Evolutionary conservation across 805 yeast species (phyloP).

Genomic region (Wickerhamiella qilinensis): DNA sequence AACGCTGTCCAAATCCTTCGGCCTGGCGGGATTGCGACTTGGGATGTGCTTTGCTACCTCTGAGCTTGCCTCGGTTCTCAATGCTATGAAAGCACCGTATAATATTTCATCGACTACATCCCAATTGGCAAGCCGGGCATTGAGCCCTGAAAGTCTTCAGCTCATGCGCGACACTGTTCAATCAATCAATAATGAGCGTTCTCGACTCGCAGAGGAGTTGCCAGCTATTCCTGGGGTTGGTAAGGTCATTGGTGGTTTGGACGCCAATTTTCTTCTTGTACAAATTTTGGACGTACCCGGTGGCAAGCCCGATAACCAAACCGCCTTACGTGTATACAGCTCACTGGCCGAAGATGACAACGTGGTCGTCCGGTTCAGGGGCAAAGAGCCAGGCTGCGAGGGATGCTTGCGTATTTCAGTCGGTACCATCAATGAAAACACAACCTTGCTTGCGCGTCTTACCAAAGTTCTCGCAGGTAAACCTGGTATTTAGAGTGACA

Average conservation of each 20-base stretch:
- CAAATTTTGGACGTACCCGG: conserved; percentile 43
- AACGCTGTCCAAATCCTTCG: conserved; percentile 88
- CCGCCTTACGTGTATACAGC: conserved; percentile 53
- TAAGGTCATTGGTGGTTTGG: conserved; percentile 63
- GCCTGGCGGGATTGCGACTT: conserved; percentile 84
- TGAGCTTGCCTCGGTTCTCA: conserved; percentile 49
- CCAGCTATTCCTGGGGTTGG: conserved; percentile 49
- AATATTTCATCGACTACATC: conserved; percentile 76
- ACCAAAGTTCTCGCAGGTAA: conserved; percentile 16
- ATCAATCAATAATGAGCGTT: conserved; percentile 39
- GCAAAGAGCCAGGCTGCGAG: conserved; percentile 71
- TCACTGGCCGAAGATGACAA: conserved; percentile 53
- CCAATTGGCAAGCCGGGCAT: conserved; percentile 58
- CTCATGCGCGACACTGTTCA: conserved; percentile 41
- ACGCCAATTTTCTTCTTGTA: conserved; percentile 70
- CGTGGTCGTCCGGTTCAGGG: conserved; percentile 85
- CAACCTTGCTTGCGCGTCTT: conserved; percentile 36
- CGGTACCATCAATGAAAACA: conserved; percentile 70
- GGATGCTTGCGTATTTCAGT: conserved; percentile 81
- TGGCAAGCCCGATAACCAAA: conserved; percentile 49
- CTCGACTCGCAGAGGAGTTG: conserved; percentile 35
- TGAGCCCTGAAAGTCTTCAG: conserved; percentile 38
- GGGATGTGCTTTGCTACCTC: conserved; percentile 61
- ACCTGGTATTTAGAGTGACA: too few species aligned
- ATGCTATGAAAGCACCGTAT: conserved; percentile 92